Evolutionary conservation across 208 protist genomes (phyloP).

Genomic region (Leptomonas pyrrhocoris): DNA sequence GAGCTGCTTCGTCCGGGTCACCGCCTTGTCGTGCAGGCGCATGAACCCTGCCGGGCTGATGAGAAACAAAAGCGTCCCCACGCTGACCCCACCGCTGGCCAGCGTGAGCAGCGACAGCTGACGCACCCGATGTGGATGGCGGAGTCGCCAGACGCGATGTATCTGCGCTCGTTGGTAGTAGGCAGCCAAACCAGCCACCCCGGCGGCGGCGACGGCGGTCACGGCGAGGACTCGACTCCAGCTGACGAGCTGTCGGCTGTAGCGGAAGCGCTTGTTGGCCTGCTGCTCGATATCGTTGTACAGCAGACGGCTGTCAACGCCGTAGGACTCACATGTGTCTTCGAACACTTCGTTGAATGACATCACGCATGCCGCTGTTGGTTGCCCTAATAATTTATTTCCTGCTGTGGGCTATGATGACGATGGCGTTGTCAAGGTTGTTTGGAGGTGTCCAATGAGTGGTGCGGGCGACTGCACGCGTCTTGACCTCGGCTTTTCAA

Average conservation of each 20-base stretch:
- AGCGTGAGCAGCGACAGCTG: constrained; percentile 23
- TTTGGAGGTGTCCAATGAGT: too few relatives aligned
- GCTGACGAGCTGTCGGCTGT: constrained; percentile 16
- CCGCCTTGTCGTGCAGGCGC: constrained; percentile 26
- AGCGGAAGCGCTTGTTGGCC: constrained; percentile 24
- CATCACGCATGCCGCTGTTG: neutral
- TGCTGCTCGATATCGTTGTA: constrained; percentile 45
- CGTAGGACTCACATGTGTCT: constrained; percentile 25
- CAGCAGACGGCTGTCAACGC: constrained; percentile 56
- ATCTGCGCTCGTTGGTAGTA: constrained; percentile 57
- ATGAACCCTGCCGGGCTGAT: constrained; percentile 49
- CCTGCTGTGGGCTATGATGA: too few relatives aligned
- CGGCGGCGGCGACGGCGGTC: constrained; percentile 18
- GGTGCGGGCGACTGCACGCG: too few relatives aligned
- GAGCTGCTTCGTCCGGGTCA: constrained; percentile 34
- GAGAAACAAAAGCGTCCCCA: constrained; percentile 37
- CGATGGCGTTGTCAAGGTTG: too few relatives aligned
- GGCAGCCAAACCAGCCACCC: constrained; percentile 17
- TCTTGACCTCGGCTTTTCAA: too few relatives aligned
- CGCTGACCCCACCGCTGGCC: constrained; percentile 10
- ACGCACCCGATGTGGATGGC: constrained; percentile 35
- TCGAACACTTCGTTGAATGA: neutral
- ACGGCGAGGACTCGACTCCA: constrained; percentile 28
- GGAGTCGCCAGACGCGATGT: constrained; percentile 61
- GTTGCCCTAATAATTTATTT: neutral